Conservation (phyloP, 2,329 filamentous ascomycete genomes). For the Fusarium sp. region DNA sequence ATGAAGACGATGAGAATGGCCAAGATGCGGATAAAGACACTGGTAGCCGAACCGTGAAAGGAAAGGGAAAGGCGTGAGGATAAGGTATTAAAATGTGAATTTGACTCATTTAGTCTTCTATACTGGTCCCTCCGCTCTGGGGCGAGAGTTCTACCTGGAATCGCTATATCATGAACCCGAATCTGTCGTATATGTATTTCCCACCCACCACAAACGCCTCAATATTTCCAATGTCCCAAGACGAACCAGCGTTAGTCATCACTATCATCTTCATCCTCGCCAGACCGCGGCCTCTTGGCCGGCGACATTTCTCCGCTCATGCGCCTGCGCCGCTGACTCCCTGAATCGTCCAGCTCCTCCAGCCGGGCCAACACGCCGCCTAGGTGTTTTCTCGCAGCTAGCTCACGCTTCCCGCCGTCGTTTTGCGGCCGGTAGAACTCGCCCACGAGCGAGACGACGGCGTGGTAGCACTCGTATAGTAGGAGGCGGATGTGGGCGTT, state of each 20-base stretch:
- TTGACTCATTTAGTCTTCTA: background rate
- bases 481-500: conserved; percentile 61
- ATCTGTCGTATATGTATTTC: conserved; percentile 18
- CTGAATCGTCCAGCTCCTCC: conserved; percentile 54
- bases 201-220: background rate
- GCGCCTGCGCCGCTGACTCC: conserved; percentile 46
- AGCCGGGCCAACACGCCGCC: conserved; percentile 60
- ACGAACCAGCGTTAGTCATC: conserved; percentile 1
- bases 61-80: conserved; percentile 12
- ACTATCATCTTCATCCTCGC: conserved; percentile 37
- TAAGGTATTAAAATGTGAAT: background rate
- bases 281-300: conserved; percentile 57
- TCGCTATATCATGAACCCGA: conserved; percentile 13
- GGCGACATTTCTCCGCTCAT: conserved; percentile 57
- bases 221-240: background rate
- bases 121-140: background rate
- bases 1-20: conserved; percentile 71
- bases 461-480: conserved; percentile 70
- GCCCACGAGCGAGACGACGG: conserved; percentile 62
- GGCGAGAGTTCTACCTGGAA: background rate
- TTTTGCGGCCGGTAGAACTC: conserved; percentile 66
- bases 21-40: conserved; percentile 38
- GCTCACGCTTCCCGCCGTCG: conserved; percentile 62
- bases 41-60: conserved; percentile 6
- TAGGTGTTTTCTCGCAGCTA: conserved; percentile 64